Evolutionary conservation across 176 grass and related monocot genomes (phyloP).

Genomic region (Rhipidocladum racemiflorum): DNA sequence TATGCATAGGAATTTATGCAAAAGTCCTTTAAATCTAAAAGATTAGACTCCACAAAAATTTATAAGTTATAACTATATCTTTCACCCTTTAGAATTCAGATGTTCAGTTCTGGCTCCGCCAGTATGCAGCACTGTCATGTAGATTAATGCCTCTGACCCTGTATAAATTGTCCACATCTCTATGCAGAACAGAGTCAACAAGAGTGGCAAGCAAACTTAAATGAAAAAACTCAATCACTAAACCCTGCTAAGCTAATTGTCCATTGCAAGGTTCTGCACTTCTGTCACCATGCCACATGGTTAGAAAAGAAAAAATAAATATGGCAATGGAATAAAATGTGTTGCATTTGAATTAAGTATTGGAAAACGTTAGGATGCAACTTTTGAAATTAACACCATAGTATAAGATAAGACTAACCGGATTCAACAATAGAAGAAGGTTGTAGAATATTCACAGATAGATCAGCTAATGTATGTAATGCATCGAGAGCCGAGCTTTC

Average conservation of each 20-base stretch:
- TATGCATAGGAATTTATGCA: slow-evolving; percentile 5
- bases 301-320: background rate
- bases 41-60: background rate
- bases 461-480: slow-evolving; percentile 86
- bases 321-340: background rate
- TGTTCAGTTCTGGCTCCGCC: background rate
- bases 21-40: background rate
- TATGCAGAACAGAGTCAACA: slow-evolving; percentile 14
- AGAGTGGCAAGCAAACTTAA: background rate
- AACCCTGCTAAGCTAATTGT: background rate
- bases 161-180: background rate
- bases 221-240: slow-evolving; percentile 23
- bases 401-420: slow-evolving; percentile 54
- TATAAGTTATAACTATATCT: background rate
- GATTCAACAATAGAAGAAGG: slow-evolving; percentile 73
- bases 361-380: slow-evolving; percentile 1
- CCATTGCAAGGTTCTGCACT: slow-evolving; percentile 3
- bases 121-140: background rate
- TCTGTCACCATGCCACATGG: background rate
- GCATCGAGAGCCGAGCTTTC: slow-evolving; percentile 76
- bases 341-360: slow-evolving; percentile 2
- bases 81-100: background rate
- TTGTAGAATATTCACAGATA: slow-evolving; percentile 90
- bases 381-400: background rate
- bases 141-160: background rate